Base-by-base conservation (phyloP, 495 filamentous ascomycete species). In the Hypomontagnella submonticulosa region DNA sequence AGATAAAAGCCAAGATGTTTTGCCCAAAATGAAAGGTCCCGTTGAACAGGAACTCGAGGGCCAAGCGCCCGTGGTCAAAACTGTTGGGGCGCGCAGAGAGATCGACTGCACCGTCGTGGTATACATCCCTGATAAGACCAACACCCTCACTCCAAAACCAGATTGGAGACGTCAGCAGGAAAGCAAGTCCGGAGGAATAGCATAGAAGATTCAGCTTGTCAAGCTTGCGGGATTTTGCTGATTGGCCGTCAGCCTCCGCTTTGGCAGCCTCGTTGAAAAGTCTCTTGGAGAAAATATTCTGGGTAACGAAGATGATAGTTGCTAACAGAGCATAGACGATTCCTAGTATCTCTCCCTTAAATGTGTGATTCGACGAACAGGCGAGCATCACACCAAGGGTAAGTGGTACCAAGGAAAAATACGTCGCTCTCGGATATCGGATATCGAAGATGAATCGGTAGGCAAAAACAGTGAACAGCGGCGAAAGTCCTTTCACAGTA, bases 401-500 rank as follows among this genome's bases (percentile, higher is more conserved):
- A 38, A 99, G 85, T 1, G 95, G 95, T 46, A 98, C 81, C 33
- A 99, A 86, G 10, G 96, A 98, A 62, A 96, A 79, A 73, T 98
- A 99, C 11, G 94, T 99, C 19, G 92, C 88, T 32, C 77, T 82
- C 7, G 92, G 89, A 77, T 98, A 99, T 68, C 85, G 89, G 37
- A 98, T 92, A 64, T 89, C 82, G 77, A 94, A 97, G 69, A 97
- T 79, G 61, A 95, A 74, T 11, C 96, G 89, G 76, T 98, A 98
- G 33, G 96, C 95, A 12, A 97, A 74, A 52, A 99, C 95, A 0
- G 95, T 98, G 72, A 98, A 94, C 20, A 99, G 84, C 2, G 95
- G 95, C 1, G 96, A 98, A 42, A 99, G 89, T n/a, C 95, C 96
- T 79, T 99, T 99, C 75, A 99, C 97, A 1, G 96, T 98, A 77